These are phyloP conservation scores for Diplotaxis tenuifolia DNA, from an alignment of 345 rosid genomes.

Conservation along the genomic window DNA sequence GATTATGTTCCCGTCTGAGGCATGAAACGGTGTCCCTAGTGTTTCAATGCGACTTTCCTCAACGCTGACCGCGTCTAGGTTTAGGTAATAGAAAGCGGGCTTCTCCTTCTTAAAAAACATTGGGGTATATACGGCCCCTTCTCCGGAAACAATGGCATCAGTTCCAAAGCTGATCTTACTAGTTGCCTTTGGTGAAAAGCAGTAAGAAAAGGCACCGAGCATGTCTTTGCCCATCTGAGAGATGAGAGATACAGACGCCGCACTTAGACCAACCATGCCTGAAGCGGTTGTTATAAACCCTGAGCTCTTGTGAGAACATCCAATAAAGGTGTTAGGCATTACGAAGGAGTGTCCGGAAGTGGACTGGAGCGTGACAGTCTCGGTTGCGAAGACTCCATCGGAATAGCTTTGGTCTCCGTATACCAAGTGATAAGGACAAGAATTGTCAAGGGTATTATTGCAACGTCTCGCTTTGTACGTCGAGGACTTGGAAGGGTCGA, in stretches of 20 bases:
- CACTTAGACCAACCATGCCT: conserved; percentile 13
- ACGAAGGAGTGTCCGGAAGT: conserved; percentile 18
- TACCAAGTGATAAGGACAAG: neutral
- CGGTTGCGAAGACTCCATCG: neutral
- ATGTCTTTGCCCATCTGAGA: neutral
- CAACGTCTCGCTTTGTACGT: neutral
- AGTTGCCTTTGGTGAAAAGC: neutral
- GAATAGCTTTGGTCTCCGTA: neutral
- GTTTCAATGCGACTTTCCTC: neutral
- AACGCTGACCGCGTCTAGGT: conserved; percentile 16
- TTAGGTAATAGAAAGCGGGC: too few relatives aligned
- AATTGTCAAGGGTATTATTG: neutral
- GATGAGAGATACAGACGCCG: neutral
- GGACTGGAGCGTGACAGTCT: conserved; percentile 4
- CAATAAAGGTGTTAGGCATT: conserved; percentile 1
- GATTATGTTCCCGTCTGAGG: too few relatives aligned
- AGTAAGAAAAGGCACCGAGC: conserved; percentile 13
- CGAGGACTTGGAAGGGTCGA: conserved; percentile 10
- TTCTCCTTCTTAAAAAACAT: neutral
- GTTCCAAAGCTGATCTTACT: conserved; percentile 15
- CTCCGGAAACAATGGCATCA: neutral
- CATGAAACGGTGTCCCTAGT: too few relatives aligned
- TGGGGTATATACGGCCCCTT: neutral
- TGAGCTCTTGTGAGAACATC: conserved; percentile 17
- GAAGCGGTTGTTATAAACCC: neutral